phyloP scores from a whole-genome alignment of 306 rosid genomes.

The Glycine latifolia region DNA sequence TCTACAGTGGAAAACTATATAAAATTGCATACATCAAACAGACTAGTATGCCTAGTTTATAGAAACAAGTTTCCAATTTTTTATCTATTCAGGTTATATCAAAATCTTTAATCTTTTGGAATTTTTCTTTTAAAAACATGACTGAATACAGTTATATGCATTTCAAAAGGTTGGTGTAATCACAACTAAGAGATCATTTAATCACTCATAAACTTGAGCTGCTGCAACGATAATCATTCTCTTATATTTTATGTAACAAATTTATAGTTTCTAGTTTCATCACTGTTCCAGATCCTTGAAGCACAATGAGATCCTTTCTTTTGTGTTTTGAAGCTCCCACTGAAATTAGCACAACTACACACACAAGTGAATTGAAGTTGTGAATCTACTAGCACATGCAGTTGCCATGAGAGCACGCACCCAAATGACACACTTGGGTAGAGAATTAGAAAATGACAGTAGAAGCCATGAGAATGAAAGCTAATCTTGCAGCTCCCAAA shows the following conservation, averaged over 20 bases:
- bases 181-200: not conserved
- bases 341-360: not conserved
- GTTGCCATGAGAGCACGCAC: not conserved
- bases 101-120: conserved; percentile 12
- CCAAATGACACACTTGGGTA: not conserved
- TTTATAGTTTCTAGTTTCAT: not conserved
- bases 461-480: not conserved
- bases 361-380: not conserved
- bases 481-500: conserved; percentile 1
- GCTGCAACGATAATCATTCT: not conserved
- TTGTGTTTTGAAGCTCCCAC: not conserved
- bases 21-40: conserved; percentile 12
- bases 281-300: not conserved
- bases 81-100: not conserved
- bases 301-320: not conserved
- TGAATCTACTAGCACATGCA: not conserved
- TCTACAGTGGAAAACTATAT: not conserved
- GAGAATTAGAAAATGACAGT: not conserved
- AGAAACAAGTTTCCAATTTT: no score
- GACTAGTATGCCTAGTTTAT: not conserved
- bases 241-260: not conserved
- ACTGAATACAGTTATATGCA: not conserved
- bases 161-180: not conserved
- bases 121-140: not conserved
- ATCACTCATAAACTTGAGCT: conserved; percentile 17